Conservation (phyloP, 306 rosid genomes). For the Pterocarpus macrocarpus region DNA sequence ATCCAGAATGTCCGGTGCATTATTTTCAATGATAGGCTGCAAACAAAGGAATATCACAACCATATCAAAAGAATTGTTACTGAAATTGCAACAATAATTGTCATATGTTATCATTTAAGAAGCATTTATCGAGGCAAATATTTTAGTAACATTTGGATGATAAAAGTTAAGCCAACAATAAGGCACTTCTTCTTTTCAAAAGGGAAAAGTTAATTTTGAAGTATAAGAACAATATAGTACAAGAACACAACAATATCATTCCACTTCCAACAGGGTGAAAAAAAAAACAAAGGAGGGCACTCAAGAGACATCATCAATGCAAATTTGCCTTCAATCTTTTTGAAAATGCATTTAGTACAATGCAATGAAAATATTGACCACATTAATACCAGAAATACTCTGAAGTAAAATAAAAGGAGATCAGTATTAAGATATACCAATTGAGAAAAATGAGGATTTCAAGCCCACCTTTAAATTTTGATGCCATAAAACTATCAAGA, state of each 20-base stretch:
- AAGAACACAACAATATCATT: background rate
- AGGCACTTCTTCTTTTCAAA: background rate
- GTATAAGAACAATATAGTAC: background rate
- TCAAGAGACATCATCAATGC: background rate
- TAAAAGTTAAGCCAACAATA: background rate
- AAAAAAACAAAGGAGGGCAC: background rate
- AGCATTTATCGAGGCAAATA: slow-evolving; percentile 14
- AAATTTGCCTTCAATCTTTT: background rate
- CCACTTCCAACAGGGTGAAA: background rate
- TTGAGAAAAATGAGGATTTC: background rate
- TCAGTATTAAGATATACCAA: too few relatives aligned
- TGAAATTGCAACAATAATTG: background rate
- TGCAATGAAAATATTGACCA: background rate
- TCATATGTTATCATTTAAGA: slow-evolving; percentile 4
- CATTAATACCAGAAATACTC: background rate
- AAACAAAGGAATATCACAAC: slow-evolving; percentile 46
- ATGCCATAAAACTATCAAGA: too few relatives aligned
- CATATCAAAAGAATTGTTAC: slow-evolving; percentile 5
- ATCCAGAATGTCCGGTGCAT: slow-evolving; percentile 48
- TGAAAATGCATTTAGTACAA: background rate
- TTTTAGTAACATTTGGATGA: background rate
- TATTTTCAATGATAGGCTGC: slow-evolving; percentile 63
- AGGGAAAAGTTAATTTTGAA: background rate
- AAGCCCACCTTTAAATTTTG: background rate
- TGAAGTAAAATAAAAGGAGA: background rate